phyloP scores from a whole-genome alignment of 2,329 filamentous ascomycete species.

The Epichloe gansuensis region DNA sequence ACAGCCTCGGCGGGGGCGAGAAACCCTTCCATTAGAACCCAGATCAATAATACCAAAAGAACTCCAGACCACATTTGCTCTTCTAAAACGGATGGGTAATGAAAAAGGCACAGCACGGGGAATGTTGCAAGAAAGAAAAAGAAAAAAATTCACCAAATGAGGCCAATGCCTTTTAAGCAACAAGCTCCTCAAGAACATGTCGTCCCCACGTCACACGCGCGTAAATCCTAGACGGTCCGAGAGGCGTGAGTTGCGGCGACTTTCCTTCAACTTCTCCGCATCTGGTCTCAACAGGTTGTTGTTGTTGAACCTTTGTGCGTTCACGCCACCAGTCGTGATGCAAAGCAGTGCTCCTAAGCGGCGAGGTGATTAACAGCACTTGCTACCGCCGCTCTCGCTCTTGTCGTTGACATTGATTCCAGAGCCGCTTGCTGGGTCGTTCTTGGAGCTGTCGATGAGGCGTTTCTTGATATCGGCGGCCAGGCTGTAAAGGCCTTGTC shows the following conservation, averaged over 20 bases:
- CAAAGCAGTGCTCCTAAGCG: not conserved
- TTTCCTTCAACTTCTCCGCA: not conserved
- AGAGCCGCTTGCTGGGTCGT: slow-evolving; percentile 46
- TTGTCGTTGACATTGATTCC: slow-evolving; percentile 60
- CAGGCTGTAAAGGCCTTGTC: slow-evolving; percentile 93
- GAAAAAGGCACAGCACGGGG: slow-evolving; percentile 12
- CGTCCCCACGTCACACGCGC: not conserved
- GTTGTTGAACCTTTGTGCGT: not conserved
- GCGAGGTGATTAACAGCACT: slow-evolving; percentile 37
- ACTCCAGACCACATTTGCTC: slow-evolving; percentile 36
- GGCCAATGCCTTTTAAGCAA: not conserved
- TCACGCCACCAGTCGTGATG: not conserved
- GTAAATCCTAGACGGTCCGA: not conserved
- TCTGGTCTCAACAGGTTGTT: not conserved
- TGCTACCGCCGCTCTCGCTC: slow-evolving; percentile 45
- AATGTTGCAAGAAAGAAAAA: slow-evolving; percentile 10
- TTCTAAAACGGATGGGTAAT: slow-evolving; percentile 14
- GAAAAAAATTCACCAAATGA: slow-evolving; percentile 4
- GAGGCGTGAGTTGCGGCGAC: not conserved
- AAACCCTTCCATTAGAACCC: not conserved
- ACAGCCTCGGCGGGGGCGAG: slow-evolving; percentile 14
- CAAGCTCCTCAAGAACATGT: not conserved
- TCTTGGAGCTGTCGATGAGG: slow-evolving; percentile 82
- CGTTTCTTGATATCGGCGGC: slow-evolving; percentile 97
- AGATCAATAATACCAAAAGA: slow-evolving; percentile 15